Conservation (phyloP, 2,329 filamentous ascomycete genomes). For the Rhynchosporium graminicola region DNA sequence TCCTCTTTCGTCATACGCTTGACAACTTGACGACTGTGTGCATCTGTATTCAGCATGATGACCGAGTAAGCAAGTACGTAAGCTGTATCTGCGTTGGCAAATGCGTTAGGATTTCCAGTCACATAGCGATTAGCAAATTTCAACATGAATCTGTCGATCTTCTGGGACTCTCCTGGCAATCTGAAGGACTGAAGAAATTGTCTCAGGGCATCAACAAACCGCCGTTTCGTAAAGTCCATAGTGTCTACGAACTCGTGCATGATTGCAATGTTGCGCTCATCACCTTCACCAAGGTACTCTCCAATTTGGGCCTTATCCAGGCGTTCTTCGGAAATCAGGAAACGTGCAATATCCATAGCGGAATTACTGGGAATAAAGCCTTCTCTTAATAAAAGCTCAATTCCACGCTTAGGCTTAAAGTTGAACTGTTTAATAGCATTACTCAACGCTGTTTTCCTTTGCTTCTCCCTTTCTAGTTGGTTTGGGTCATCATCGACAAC, state of each 20-base stretch:
- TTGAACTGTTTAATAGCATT: constrained; percentile 93
- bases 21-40: constrained; percentile 83
- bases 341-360: constrained; percentile 80
- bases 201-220: constrained; percentile 89
- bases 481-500: constrained; percentile 85
- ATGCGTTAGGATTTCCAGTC: constrained; percentile 92
- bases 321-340: constrained; percentile 77
- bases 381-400: constrained; percentile 80
- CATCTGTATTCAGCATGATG: constrained; percentile 93
- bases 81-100: constrained; percentile 96
- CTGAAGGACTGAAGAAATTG: constrained; percentile 94
- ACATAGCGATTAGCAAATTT: constrained; percentile 98
- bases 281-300: constrained; percentile 92
- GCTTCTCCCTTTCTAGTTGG: constrained; percentile 92
- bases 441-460: constrained; percentile 85
- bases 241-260: constrained; percentile 98
- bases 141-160: constrained; percentile 99
- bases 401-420: constrained; percentile 92
- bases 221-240: constrained; percentile 90
- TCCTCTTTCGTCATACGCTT: constrained; percentile 93
- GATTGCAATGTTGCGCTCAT: constrained; percentile 88
- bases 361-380: constrained; percentile 82
- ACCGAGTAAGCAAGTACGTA: constrained; percentile 97
- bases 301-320: constrained; percentile 91
- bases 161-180: constrained; percentile 92